Percentiles rank a stretch among this genome's conserved stretches.
Evolutionary conservation across 257 asterid species (phyloP).

Genomic region (Dorcoceras hygrometricum): DNA sequence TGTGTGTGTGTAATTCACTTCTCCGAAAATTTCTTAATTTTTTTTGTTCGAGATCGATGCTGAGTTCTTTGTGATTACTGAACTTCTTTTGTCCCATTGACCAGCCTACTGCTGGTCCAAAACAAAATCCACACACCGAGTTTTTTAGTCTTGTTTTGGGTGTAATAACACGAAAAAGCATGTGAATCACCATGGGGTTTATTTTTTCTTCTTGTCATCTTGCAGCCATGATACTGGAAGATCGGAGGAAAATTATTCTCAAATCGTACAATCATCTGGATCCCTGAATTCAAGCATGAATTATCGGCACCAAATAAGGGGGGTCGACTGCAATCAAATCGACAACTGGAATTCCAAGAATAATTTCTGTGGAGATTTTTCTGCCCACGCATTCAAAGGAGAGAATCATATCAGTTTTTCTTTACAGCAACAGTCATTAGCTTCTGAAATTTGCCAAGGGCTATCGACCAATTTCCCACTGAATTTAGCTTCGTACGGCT

Average conservation of each 20-base stretch:
- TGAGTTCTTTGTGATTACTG: neutral
- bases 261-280: slow-evolving; percentile 29
- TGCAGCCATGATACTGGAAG: slow-evolving; percentile 49
- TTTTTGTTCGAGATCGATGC: neutral
- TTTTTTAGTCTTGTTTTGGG: slow-evolving; percentile 22
- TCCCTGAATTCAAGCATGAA: slow-evolving; percentile 47
- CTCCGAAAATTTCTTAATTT: neutral
- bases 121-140: slow-evolving; percentile 12
- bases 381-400: slow-evolving; percentile 20
- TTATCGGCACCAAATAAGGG: slow-evolving; percentile 34
- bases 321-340: slow-evolving; percentile 23
- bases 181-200: slow-evolving; percentile 34
- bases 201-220: slow-evolving; percentile 45
- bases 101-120: slow-evolving; percentile 19
- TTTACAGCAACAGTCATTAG: slow-evolving; percentile 18
- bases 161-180: slow-evolving; percentile 33
- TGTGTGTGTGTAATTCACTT: too few relatives aligned
- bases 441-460: slow-evolving; percentile 19
- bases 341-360: slow-evolving; percentile 22
- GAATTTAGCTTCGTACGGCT: slow-evolving; percentile 31
- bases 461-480: slow-evolving; percentile 23
- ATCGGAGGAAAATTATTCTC: slow-evolving; percentile 42
- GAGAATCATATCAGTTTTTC: slow-evolving; percentile 21
- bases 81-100: slow-evolving; percentile 10
- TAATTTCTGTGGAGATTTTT: slow-evolving; percentile 31